Evolutionary conservation across 495 filamentous ascomycete species (phyloP).

Genomic region (Lasiosphaeris hirsuta): DNA sequence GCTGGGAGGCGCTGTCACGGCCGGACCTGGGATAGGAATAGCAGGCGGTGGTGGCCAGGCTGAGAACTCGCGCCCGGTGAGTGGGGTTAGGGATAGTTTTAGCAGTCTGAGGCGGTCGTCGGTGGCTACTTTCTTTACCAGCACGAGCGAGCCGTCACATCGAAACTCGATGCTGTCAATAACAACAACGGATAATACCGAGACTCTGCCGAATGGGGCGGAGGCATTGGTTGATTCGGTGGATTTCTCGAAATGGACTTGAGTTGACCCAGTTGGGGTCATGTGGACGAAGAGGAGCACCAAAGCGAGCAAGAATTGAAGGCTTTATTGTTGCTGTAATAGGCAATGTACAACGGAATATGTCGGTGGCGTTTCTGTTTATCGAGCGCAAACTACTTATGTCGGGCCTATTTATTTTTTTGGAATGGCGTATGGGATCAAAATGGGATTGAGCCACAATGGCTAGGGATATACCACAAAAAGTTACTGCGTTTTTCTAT

Average conservation of each 20-base stretch:
- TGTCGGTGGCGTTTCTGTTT: too few species aligned
- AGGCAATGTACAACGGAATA: too few species aligned
- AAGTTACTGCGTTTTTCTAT: not conserved
- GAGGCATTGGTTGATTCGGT: conserved; percentile 52
- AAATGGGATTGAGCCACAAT: not conserved
- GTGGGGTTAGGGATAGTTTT: conserved; percentile 50
- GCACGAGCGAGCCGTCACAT: conserved; percentile 43
- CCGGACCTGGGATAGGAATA: conserved; percentile 8
- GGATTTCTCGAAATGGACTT: conserved; percentile 62
- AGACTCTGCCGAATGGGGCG: conserved; percentile 39
- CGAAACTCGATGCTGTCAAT: conserved; percentile 50
- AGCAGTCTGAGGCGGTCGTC: conserved; percentile 48
- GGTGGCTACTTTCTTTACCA: conserved; percentile 55
- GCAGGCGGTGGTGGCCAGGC: conserved; percentile 8
- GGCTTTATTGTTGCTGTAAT: not conserved
- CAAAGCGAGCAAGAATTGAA: not conserved
- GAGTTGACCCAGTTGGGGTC: not conserved
- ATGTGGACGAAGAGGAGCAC: not conserved
- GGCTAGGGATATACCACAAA: conserved; percentile 2
- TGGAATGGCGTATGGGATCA: not conserved
- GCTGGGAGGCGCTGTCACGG: conserved; percentile 20
- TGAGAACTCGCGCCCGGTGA: conserved; percentile 35
- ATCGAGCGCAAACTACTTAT: not conserved
- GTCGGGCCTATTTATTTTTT: not conserved
- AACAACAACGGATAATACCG: conserved; percentile 47